phyloP scores from a whole-genome alignment of 1,284 basidiomycete genomes.

The Mixia osmundae region DNA sequence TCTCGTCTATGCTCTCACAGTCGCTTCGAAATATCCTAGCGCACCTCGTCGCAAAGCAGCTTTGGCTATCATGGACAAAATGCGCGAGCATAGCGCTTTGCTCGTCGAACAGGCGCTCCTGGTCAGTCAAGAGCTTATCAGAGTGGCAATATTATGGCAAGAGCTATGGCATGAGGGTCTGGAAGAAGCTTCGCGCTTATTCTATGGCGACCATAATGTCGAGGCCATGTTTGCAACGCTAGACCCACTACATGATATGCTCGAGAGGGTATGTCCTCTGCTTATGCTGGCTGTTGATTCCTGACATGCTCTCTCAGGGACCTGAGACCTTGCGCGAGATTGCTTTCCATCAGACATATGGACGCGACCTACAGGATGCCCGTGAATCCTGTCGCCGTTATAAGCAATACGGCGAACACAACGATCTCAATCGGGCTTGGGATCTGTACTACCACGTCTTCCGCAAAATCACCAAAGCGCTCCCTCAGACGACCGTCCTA shows the following conservation, averaged over 20 bases:
- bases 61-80: conserved; percentile 67
- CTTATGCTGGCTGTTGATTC: not conserved
- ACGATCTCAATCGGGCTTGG: conserved; percentile 95
- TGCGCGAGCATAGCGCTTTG: conserved; percentile 69
- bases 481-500: conserved; percentile 69
- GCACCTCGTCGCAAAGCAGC: conserved; percentile 60
- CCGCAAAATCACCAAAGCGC: conserved; percentile 84
- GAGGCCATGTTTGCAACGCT: conserved; percentile 91
- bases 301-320: conserved; percentile 32
- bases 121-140: conserved; percentile 84
- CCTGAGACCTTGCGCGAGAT: conserved; percentile 86
- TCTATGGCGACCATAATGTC: conserved; percentile 97
- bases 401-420: conserved; percentile 61
- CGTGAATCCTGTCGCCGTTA: conserved; percentile 74
- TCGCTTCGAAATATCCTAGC: conserved; percentile 90
- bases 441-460: conserved; percentile 96
- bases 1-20: conserved; percentile 81
- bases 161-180: conserved; percentile 98
- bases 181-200: conserved; percentile 89
- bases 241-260: conserved; percentile 78
- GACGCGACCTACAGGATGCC: conserved; percentile 81
- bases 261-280: conserved; percentile 45
- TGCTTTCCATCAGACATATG: conserved; percentile 85
- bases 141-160: conserved; percentile 96
- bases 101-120: conserved; percentile 83